phyloP scores from a whole-genome alignment of 805 yeast species.

The Kodamaea sagamina region DNA sequence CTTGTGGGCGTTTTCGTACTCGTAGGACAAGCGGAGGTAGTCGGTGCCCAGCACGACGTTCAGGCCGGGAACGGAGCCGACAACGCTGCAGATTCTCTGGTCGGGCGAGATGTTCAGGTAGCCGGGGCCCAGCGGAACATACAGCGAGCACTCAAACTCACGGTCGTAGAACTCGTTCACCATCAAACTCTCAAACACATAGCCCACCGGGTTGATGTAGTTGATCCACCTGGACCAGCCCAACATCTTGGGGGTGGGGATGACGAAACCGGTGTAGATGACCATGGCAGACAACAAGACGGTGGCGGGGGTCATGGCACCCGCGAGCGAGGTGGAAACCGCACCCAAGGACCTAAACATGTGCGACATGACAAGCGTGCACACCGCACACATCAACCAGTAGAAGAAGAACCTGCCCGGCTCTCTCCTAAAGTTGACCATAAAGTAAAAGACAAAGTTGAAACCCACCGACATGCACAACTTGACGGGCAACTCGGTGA shows the following conservation, averaged over 20 bases:
- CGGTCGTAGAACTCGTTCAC: constrained; percentile 56
- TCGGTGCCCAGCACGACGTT: constrained; percentile 27
- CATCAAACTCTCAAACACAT: constrained; percentile 54
- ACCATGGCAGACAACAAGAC: constrained; percentile 53
- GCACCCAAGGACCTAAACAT: constrained; percentile 44
- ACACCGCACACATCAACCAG: constrained; percentile 42
- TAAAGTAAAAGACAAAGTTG: constrained; percentile 52
- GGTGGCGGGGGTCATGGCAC: constrained; percentile 48
- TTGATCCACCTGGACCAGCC: constrained; percentile 62
- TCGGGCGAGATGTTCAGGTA: constrained; percentile 36
- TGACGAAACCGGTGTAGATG: constrained; percentile 53
- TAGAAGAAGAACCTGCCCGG: constrained; percentile 59
- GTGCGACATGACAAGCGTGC: constrained; percentile 57
- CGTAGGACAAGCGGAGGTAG: constrained; percentile 41
- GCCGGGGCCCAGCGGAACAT: constrained; percentile 47
- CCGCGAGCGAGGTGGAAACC: constrained; percentile 40
- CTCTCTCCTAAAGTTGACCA: constrained; percentile 53
- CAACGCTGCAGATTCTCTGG: constrained; percentile 34
- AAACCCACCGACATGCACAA: constrained; percentile 45
- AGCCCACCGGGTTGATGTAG: constrained; percentile 45
- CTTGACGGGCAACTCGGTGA: constrained; percentile 61
- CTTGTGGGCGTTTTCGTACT: constrained; percentile 47
- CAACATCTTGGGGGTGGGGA: constrained; percentile 45
- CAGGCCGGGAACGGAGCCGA: constrained; percentile 27
- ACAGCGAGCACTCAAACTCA: constrained; percentile 46